Conservation (phyloP, 1,284 basidiomycete species). For the Xanthoconium separans region DNA sequence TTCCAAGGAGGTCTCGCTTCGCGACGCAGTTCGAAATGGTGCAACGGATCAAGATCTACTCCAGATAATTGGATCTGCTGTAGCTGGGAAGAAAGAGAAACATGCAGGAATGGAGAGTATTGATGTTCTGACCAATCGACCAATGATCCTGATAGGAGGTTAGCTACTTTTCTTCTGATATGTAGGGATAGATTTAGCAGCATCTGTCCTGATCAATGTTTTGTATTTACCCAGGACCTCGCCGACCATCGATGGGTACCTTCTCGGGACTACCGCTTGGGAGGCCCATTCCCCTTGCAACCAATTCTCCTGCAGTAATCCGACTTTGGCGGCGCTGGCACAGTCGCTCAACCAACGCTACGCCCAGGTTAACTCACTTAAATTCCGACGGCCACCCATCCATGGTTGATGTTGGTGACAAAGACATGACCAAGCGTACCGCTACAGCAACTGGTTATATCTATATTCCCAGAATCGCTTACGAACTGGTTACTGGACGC, state of each 20-base stretch:
- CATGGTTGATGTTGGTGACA: constrained; percentile 81
- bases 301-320: background rate
- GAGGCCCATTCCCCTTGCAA: background rate
- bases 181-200: constrained; percentile 17
- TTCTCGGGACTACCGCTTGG: background rate
- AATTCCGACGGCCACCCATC: constrained; percentile 64
- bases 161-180: constrained; percentile 48
- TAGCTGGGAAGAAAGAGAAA: constrained; percentile 77
- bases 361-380: constrained; percentile 62
- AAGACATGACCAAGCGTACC: constrained; percentile 60
- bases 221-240: constrained; percentile 28
- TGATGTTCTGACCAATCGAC: constrained; percentile 72
- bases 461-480: constrained; percentile 63
- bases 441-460: constrained; percentile 83
- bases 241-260: constrained; percentile 6
- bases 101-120: constrained; percentile 84
- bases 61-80: constrained; percentile 62
- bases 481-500: constrained; percentile 52
- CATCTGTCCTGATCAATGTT: constrained; percentile 23
- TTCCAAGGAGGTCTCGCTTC: constrained; percentile 78
- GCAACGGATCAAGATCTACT: constrained; percentile 66
- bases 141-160: constrained; percentile 92
- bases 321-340: constrained; percentile 26
- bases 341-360: constrained; percentile 8
- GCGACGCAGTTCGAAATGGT: constrained; percentile 69